Evolutionary conservation across 495 filamentous ascomycete genomes (phyloP).

Genomic region (Lasiosphaeria miniovina): DNA sequence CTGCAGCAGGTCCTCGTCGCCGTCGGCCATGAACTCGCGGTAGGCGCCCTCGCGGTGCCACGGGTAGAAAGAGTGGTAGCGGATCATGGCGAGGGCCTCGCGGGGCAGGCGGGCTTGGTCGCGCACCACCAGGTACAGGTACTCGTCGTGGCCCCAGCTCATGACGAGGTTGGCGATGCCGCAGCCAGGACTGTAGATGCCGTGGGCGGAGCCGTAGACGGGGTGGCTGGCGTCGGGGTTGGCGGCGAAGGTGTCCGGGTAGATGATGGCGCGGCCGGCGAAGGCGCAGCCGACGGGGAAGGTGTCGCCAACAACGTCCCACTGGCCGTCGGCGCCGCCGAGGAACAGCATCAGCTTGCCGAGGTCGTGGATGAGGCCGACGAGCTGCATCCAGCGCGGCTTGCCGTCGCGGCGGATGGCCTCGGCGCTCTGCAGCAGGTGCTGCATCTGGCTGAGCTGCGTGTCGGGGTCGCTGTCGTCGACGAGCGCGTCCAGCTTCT

Average conservation of each 20-base stretch:
- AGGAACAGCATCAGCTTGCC: slow-evolving; percentile 82
- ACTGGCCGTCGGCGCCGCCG: slow-evolving; percentile 77
- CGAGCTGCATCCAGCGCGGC: slow-evolving; percentile 89
- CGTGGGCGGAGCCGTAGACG: slow-evolving; percentile 67
- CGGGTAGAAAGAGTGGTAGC: slow-evolving; percentile 87
- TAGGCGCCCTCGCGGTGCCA: slow-evolving; percentile 84
- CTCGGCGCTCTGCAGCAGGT: slow-evolving; percentile 81
- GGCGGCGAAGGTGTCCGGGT: slow-evolving; percentile 65
- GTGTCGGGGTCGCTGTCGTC: slow-evolving; percentile 90
- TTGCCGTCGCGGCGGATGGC: slow-evolving; percentile 85
- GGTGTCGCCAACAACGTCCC: slow-evolving; percentile 90
- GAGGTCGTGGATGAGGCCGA: slow-evolving; percentile 84
- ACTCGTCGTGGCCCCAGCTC: slow-evolving; percentile 91
- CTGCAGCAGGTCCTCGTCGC: slow-evolving; percentile 72
- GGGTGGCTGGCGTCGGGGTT: slow-evolving; percentile 67
- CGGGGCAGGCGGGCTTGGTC: slow-evolving; percentile 71
- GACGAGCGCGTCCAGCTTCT: slow-evolving; percentile 83
- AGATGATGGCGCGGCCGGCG: slow-evolving; percentile 76
- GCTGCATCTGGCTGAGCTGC: slow-evolving; percentile 77
- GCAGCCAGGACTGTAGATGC: slow-evolving; percentile 74
- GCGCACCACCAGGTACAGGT: slow-evolving; percentile 79
- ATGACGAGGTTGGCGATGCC: slow-evolving; percentile 84
- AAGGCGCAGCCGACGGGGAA: slow-evolving; percentile 89
- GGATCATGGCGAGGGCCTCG: slow-evolving; percentile 85
- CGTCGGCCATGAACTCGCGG: slow-evolving; percentile 72